phyloP scores from a whole-genome alignment of 1,139 yeast species.

The Taiozyma sp. region DNA sequence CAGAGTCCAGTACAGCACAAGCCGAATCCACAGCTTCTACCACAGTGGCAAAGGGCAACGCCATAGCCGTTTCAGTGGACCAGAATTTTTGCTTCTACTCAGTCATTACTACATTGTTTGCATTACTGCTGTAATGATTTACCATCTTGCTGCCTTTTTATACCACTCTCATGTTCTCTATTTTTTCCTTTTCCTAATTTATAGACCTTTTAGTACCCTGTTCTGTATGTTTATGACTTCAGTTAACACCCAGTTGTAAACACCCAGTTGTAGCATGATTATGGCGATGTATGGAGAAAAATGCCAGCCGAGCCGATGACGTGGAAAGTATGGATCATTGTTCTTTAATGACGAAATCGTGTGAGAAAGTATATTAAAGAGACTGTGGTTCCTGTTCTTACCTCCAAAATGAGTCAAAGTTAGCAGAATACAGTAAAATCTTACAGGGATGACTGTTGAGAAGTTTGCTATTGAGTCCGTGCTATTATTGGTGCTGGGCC shows the following conservation, averaged over 20 bases:
- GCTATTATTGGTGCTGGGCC: constrained; percentile 36
- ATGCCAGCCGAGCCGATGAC: background rate
- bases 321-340: background rate
- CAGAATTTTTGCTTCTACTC: background rate
- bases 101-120: background rate
- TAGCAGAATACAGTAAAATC: background rate
- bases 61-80: background rate
- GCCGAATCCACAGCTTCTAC: background rate
- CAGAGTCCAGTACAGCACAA: constrained; percentile 1
- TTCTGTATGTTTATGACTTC: background rate
- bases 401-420: background rate
- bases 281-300: background rate
- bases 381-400: background rate
- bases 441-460: background rate
- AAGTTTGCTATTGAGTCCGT: constrained; percentile 19
- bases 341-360: no score
- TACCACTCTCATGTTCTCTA: background rate
- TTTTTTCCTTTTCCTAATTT: background rate
- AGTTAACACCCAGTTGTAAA: background rate
- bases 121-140: background rate
- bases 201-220: background rate
- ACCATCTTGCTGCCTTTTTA: background rate
- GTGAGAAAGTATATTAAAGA: no score
- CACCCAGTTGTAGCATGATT: background rate
- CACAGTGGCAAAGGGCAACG: background rate